A percentile compares a stretch with the other conserved stretches of the same genome.
phyloP scores from a whole-genome alignment of 306 rosid genomes.

The Argentina anserina region DNA sequence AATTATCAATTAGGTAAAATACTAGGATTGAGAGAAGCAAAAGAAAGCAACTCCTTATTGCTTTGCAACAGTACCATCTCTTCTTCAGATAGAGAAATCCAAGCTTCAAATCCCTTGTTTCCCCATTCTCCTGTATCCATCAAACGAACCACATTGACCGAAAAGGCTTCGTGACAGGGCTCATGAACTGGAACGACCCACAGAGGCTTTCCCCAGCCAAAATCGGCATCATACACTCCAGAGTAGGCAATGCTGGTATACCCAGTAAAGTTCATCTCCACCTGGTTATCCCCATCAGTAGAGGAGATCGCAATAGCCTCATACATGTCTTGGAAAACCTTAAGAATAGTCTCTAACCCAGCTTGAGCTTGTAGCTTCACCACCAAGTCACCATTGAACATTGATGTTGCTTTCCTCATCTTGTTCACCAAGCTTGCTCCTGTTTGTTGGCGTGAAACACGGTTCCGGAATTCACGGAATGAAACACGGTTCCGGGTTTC shows the following conservation, averaged over 20 bases:
- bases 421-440: neutral
- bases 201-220: neutral
- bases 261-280: neutral
- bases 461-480: no score
- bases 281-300: neutral
- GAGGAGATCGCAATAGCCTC: neutral
- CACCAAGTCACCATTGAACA: neutral
- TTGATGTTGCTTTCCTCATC: neutral
- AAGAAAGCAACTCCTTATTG: slow-evolving; percentile 15
- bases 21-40: slow-evolving; percentile 14
- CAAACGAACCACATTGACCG: neutral
- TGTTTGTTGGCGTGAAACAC: no score
- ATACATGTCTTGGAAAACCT: neutral
- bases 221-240: neutral
- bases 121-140: slow-evolving; percentile 5
- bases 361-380: neutral
- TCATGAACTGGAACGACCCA: neutral
- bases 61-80: neutral
- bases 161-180: neutral
- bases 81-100: slow-evolving; percentile 11
- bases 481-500: no score
- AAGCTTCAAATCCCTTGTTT: slow-evolving; percentile 11
- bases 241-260: neutral
- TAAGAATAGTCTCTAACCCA: neutral
- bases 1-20: neutral